A percentile compares a stretch with the other conserved stretches of the same genome.
phyloP scores from a whole-genome alignment of 805 yeast genomes.

The Cyberlindnera mississippiensis region DNA sequence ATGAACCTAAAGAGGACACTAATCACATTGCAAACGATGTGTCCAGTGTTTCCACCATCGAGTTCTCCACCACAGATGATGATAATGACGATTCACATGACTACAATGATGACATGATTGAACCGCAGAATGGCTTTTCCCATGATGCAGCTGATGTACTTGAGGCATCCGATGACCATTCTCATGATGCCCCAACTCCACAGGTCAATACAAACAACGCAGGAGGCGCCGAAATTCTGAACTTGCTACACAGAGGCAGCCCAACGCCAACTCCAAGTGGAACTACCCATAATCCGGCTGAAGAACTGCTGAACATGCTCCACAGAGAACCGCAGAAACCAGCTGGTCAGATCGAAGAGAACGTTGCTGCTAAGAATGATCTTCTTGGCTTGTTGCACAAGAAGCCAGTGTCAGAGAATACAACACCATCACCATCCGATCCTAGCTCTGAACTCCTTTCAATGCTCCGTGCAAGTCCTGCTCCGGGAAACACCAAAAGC shows the following conservation, averaged over 20 bases:
- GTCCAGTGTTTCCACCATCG: slow-evolving; percentile 17
- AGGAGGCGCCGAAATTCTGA: slow-evolving; percentile 5
- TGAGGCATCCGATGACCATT: not conserved
- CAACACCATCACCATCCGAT: not conserved
- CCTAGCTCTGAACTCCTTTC: slow-evolving; percentile 1
- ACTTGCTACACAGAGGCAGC: slow-evolving; percentile 10
- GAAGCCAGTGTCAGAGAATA: not conserved
- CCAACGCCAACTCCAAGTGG: slow-evolving; percentile 15
- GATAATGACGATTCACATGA: slow-evolving; percentile 5
- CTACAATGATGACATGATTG: slow-evolving; percentile 2
- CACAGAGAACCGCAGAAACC: slow-evolving; percentile 8
- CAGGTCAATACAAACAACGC: not conserved
- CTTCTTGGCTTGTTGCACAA: slow-evolving; percentile 14
- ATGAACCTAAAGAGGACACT: slow-evolving; percentile 1
- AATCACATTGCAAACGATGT: slow-evolving; percentile 2
- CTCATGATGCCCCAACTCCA: not conserved
- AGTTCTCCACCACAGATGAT: slow-evolving; percentile 21
- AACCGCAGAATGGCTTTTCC: not conserved
- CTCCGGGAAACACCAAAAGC: not conserved
- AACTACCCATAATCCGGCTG: slow-evolving; percentile 8
- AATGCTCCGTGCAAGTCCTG: not conserved
- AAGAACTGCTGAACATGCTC: slow-evolving; percentile 11
- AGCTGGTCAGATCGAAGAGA: not conserved
- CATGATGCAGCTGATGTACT: not conserved
- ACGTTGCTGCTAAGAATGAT: slow-evolving; percentile 10